Evolutionary conservation across 352 stramenopile species (phyloP).

Genomic region (Phytophthora pinifolia): DNA sequence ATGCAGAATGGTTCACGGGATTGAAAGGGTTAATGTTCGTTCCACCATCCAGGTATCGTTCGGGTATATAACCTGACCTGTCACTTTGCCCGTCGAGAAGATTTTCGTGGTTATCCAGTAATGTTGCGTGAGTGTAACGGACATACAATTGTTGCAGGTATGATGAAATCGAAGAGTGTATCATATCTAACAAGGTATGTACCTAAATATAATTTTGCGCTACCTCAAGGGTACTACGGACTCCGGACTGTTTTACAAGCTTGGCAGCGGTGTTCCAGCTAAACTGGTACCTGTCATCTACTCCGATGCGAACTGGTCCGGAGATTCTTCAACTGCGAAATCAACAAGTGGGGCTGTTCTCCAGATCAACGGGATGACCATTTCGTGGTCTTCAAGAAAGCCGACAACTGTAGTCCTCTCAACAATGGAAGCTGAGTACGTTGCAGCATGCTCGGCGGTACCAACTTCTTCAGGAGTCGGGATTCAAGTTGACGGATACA

Average conservation of each 20-base stretch:
- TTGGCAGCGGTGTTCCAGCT: background rate
- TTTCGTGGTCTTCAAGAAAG: constrained; percentile 10
- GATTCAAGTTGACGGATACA: too few relatives aligned
- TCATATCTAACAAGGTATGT: too few relatives aligned
- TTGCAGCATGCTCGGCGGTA: constrained; percentile 12
- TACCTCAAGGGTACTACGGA: constrained; percentile 2
- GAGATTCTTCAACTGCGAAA: constrained; percentile 10
- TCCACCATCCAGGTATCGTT: too few relatives aligned
- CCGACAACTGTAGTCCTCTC: constrained; percentile 12
- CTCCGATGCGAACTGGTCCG: constrained; percentile 12
- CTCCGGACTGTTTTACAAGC: constrained; percentile 4
- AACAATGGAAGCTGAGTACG: constrained; percentile 16
- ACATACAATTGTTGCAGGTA: too few relatives aligned
- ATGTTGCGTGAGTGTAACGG: too few relatives aligned
- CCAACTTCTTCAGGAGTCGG: constrained; percentile 15
- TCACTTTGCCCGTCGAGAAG: too few relatives aligned
- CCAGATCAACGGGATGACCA: constrained; percentile 12
- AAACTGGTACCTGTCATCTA: constrained; percentile 2
- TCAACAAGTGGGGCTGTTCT: constrained; percentile 7
- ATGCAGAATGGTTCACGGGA: constrained; percentile 14
- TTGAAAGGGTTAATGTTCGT: constrained; percentile 19
- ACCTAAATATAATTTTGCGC: too few relatives aligned
- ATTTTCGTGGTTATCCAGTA: too few relatives aligned
- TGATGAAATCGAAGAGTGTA: too few relatives aligned
- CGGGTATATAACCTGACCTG: too few relatives aligned